Evolutionary conservation across 352 stramenopile species (phyloP), one percentile per base, ranked within the genome.

Genomic region (Halophytophthora batemanensis): DNA sequence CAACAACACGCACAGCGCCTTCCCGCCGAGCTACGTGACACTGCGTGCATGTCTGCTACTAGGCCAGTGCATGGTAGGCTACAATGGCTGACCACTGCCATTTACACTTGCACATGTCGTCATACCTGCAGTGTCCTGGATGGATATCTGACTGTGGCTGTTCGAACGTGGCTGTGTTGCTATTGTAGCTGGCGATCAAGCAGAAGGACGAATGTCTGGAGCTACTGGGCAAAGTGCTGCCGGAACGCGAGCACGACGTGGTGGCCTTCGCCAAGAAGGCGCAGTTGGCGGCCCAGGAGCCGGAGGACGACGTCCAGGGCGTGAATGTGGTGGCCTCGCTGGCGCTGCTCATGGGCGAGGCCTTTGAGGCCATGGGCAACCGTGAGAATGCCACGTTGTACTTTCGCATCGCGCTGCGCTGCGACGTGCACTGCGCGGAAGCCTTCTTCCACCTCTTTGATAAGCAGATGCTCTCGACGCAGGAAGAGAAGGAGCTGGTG

Each of bases 361-460:
- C 86, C 5, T 94, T 82, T 46, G 85, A 95, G 53, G 75, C 78
- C 1, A 58, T 93, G 18, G 87, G 87, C 2, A 93, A 95, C 38
- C 79, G 79, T 28, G 83, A 94, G 31, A 91, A 85, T 37, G 87
- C 87, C 5, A 68, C 75, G 0, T 42, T 83, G 1, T 96, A 88
- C 66, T 96, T 85, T 45, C 63, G 69, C 7, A 66, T 87, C 7
- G 81, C 87, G 17, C 50, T 96, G 39, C 69, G 73, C 3, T 95
- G 83, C 50, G 87, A 96, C 40, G 83, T 95, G 10, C 74, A 86
- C 23, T 95, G 85, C 56, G 74, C 74, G 1, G 82, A 93, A 45
- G 82, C 85, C 12, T 95, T 95, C 45, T 90, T 87, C 53, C 76
- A 90, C 48, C 64, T 95, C 25, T 78, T 92, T 19, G 82, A 95